These are phyloP conservation scores for Hanseniaspora mollemarum DNA, from an alignment of 805 yeast species.

Conservation along the genomic window DNA sequence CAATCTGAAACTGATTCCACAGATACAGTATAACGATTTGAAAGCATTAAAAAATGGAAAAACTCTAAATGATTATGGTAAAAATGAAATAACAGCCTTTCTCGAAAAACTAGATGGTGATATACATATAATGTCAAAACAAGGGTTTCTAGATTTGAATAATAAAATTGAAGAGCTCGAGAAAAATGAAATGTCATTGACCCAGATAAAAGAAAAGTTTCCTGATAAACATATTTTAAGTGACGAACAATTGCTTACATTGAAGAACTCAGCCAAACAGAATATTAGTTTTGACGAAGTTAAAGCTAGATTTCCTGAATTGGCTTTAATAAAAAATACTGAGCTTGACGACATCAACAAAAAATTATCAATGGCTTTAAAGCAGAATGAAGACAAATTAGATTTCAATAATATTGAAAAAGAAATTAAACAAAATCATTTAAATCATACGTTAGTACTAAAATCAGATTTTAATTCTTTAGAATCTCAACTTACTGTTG, in stretches of 20 bases:
- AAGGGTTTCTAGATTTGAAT: neutral
- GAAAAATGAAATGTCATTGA: neutral
- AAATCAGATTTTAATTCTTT: constrained; percentile 1
- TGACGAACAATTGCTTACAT: neutral
- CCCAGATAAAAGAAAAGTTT: neutral
- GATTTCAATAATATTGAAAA: constrained; percentile 7
- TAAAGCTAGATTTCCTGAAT: neutral
- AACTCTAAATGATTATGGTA: constrained; percentile 1
- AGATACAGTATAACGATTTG: constrained; percentile 3
- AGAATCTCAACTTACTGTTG: neutral
- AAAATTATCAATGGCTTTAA: neutral
- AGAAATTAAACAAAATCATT: constrained; percentile 9
- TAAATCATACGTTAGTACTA: constrained; percentile 12
- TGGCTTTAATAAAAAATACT: neutral
- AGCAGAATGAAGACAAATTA: neutral
- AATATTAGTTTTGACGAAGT: neutral
- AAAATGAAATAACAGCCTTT: constrained; percentile 1
- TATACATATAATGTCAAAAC: neutral
- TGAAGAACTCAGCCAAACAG: neutral
- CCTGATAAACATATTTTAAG: neutral
- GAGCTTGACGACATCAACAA: constrained; percentile 10
- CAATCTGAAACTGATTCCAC: constrained; percentile 12
- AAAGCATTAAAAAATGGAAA: constrained; percentile 10
- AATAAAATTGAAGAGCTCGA: neutral
- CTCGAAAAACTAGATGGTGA: neutral